Base-by-base conservation (phyloP, 306 rosid species). In the Fragaria vesca region DNA sequence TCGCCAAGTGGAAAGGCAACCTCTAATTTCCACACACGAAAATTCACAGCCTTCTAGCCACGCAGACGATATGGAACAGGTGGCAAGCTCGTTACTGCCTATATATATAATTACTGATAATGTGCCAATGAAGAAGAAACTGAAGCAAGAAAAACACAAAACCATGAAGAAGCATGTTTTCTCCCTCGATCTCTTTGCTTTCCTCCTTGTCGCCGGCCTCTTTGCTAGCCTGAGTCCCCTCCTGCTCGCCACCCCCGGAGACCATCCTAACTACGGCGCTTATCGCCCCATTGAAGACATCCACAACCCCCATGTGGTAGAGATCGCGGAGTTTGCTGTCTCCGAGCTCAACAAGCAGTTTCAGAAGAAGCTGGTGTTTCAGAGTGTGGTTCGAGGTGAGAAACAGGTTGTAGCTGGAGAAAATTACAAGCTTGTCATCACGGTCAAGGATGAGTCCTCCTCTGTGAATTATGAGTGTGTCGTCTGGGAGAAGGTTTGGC, bases 301-400 rank as follows among this genome's bases (percentile, higher is more conserved):
- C n/a, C 26, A 30, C 34, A 26, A 74, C 15, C 70, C 78, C 2
- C 45, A 58, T 11, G 78, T 74, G 51, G 4, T 4, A 13, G 69
- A 58, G 42, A 74, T 58, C 40, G 78, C 40, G 4, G 16, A 74
- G 68, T 74, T 60, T 16, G 78, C 78, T 0, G 69, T 74, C 54
- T 57, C 78, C 50, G 57, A 40, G 45, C 47, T 69, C 62, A 42
- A 71, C 42, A 78, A 78, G 21, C 18, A 55, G 30, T 13, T 69
- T 3, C 65, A 60, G 20, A 51, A 40, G 38, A 76, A 43, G 12
- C 26, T 63, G 73, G 51, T 43, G 45, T 42, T 68, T n/a, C 48
- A 26, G 24, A 80, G 71, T 28, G 69, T 74, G 38, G 24, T 74
- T 30, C 20, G 28, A 15, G 78, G 78, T 15, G 69, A 58, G 21